phyloP scores from a whole-genome alignment of 2,329 filamentous ascomycete species.

The Colletotrichum liriopes region DNA sequence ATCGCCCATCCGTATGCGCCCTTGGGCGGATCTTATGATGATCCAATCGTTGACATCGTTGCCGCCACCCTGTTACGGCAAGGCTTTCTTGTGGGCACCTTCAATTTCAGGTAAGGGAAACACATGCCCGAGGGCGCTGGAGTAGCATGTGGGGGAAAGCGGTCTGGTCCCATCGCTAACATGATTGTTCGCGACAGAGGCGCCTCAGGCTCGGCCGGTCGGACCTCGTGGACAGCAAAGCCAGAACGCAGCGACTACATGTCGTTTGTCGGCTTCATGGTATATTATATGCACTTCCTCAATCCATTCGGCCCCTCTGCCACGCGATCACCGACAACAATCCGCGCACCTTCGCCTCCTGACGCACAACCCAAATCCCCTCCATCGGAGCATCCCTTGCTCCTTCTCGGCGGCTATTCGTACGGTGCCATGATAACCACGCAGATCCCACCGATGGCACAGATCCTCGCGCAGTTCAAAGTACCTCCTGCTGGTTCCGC shows the following conservation, averaged over 20 bases:
- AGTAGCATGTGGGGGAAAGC: not conserved
- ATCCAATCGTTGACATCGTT: conserved; percentile 80
- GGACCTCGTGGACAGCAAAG: conserved; percentile 89
- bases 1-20: conserved; percentile 94
- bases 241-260: conserved; percentile 87
- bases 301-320: conserved; percentile 53
- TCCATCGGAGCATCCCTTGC: conserved; percentile 48
- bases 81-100: conserved; percentile 86
- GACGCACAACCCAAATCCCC: conserved; percentile 11
- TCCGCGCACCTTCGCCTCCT: conserved; percentile 26
- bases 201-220: conserved; percentile 80
- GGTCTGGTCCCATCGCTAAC: conserved; percentile 12
- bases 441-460: conserved; percentile 75
- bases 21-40: conserved; percentile 88
- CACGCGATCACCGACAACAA: conserved; percentile 8
- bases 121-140: not conserved
- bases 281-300: conserved; percentile 79
- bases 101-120: conserved; percentile 85
- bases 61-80: conserved; percentile 75
- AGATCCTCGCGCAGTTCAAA: conserved; percentile 74
- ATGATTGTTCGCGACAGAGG: conserved; percentile 69
- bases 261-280: conserved; percentile 85
- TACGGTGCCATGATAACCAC: conserved; percentile 89
- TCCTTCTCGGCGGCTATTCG: conserved; percentile 86
- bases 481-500: conserved; percentile 68